Percentiles rank a stretch among this genome's conserved stretches.
These are phyloP conservation scores for Eimeria brunetti DNA, from an alignment of 169 alveolate genomes.

Conservation along the genomic window DNA sequence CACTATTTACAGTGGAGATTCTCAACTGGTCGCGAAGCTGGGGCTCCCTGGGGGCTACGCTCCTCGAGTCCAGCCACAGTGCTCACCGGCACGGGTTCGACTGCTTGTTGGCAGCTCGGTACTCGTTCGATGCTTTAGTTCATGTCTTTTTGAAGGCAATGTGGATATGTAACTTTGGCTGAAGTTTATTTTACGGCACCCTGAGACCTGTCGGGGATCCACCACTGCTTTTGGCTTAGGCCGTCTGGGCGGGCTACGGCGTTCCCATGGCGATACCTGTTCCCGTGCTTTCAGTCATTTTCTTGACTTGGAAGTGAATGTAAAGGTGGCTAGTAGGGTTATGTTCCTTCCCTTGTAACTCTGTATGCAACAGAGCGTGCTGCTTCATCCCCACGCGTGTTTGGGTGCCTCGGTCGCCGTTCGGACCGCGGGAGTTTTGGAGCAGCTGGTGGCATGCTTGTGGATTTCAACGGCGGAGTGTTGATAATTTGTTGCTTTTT, in stretches of 20 bases:
- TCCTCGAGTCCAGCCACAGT: conserved; percentile 9
- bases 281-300: conserved; percentile 11
- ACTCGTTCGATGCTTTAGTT: neutral
- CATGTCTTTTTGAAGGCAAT: neutral
- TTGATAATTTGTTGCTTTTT: neutral
- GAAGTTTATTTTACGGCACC: neutral
- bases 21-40: neutral
- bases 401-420: neutral
- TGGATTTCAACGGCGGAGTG: neutral
- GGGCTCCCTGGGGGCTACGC: neutral
- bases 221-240: neutral
- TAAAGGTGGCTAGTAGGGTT: neutral
- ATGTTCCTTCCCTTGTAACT: neutral
- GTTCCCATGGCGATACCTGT: conserved; percentile 3
- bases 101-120: neutral
- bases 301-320: neutral
- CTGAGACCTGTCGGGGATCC: neutral
- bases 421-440: neutral
- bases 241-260: neutral
- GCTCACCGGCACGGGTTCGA: neutral
- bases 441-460: neutral
- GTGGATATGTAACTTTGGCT: neutral
- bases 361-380: neutral
- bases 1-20: neutral
- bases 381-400: neutral